Percentiles rank a stretch among this genome's conserved stretches.
phyloP scores from a whole-genome alignment of 2,329 filamentous ascomycete genomes.

The Aureobasidium musti region DNA sequence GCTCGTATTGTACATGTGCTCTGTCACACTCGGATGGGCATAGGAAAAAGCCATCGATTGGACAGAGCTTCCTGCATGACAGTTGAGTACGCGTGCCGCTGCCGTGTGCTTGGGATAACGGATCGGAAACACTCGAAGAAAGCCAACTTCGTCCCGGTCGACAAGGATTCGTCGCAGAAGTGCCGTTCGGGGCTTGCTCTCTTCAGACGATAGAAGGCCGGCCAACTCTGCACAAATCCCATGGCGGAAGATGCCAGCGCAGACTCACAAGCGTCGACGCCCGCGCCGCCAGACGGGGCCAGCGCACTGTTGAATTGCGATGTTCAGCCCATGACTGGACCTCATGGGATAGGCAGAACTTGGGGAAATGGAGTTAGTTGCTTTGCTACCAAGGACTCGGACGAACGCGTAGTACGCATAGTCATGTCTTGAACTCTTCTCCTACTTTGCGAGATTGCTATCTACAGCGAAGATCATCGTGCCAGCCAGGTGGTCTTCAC shows the following conservation, averaged over 20 bases:
- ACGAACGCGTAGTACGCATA: not conserved
- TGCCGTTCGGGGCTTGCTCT: slow-evolving; percentile 4
- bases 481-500: not conserved
- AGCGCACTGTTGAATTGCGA: slow-evolving; percentile 18
- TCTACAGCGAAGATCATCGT: not conserved
- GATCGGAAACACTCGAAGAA: slow-evolving; percentile 5
- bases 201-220: not conserved
- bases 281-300: not conserved
- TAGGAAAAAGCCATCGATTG: not conserved
- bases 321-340: slow-evolving; percentile 10
- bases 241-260: slow-evolving; percentile 9
- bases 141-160: not conserved
- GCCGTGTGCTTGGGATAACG: not conserved
- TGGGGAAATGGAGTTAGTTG: slow-evolving; percentile 21
- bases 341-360: not conserved
- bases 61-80: slow-evolving; percentile 25
- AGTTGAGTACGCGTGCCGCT: slow-evolving; percentile 22
- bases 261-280: slow-evolving; percentile 8
- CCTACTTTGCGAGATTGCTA: slow-evolving; percentile 9
- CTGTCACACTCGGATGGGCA: slow-evolving; percentile 14
- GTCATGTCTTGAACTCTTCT: not conserved
- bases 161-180: slow-evolving; percentile 3
- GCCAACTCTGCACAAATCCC: not conserved
- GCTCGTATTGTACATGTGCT: slow-evolving; percentile 10
- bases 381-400: slow-evolving; percentile 16